phyloP scores from a whole-genome alignment of 2,329 filamentous ascomycete genomes.

The Phoma sp. region DNA sequence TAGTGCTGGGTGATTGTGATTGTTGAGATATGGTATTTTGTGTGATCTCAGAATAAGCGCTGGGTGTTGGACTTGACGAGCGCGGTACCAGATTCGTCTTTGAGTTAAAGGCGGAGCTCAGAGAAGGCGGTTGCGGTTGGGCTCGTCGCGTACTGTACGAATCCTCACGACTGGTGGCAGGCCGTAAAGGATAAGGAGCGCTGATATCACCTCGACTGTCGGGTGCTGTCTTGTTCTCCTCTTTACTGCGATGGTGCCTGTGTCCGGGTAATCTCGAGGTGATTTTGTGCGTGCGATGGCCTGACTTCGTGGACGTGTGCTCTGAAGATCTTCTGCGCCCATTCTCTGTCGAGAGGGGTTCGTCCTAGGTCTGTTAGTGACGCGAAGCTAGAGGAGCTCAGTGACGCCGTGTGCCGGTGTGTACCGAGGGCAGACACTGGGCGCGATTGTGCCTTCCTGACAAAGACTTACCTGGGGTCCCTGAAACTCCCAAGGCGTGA shows the following conservation, averaged over 20 bases:
- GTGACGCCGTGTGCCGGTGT: neutral
- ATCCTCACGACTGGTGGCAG: slow-evolving; percentile 78
- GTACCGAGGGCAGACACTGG: neutral
- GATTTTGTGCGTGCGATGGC: slow-evolving; percentile 64
- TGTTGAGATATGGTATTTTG: slow-evolving; percentile 56
- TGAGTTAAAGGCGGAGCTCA: slow-evolving; percentile 58
- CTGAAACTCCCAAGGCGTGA: slow-evolving; percentile 97
- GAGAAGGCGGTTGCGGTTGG: slow-evolving; percentile 55
- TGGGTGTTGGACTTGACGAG: slow-evolving; percentile 82
- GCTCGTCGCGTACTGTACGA: slow-evolving; percentile 56
- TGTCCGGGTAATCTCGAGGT: slow-evolving; percentile 62
- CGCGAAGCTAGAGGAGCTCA: neutral
- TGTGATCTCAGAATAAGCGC: slow-evolving; percentile 67
- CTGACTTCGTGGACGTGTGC: slow-evolving; percentile 54
- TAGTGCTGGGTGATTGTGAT: slow-evolving; percentile 64
- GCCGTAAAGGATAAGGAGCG: slow-evolving; percentile 65
- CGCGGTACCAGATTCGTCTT: slow-evolving; percentile 62
- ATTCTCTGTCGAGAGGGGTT: slow-evolving; percentile 41
- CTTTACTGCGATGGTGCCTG: slow-evolving; percentile 70
- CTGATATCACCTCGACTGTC: slow-evolving; percentile 43
- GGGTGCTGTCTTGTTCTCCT: slow-evolving; percentile 54
- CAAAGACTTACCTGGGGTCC: slow-evolving; percentile 70
- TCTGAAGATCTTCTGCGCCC: slow-evolving; percentile 44
- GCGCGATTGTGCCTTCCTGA: neutral
- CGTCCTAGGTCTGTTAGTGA: slow-evolving; percentile 32